Evolutionary conservation across 805 yeast species (phyloP).

Genomic region (Debaryomyces prosopidis): DNA sequence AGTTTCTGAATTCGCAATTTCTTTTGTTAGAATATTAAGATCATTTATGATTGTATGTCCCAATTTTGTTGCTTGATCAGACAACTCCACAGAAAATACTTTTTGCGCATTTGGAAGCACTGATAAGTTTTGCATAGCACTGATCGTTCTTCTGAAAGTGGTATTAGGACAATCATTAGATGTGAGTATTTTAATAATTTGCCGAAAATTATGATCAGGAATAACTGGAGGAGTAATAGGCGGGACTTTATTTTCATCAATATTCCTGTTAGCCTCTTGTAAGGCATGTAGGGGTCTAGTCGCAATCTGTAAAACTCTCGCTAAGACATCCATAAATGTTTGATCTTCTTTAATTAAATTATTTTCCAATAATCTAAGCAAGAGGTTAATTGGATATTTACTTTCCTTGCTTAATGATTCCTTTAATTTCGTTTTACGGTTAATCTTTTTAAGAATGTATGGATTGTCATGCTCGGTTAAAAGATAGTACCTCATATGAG

Average conservation of each 20-base stretch:
- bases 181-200: slow-evolving; percentile 64
- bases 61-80: slow-evolving; percentile 60
- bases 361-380: slow-evolving; percentile 63
- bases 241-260: slow-evolving; percentile 17
- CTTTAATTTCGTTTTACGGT: slow-evolving; percentile 33
- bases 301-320: slow-evolving; percentile 73
- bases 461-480: slow-evolving; percentile 68
- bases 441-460: slow-evolving; percentile 33
- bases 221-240: slow-evolving; percentile 57
- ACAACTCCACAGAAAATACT: slow-evolving; percentile 66
- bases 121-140: slow-evolving; percentile 76
- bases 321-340: slow-evolving; percentile 71
- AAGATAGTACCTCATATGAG: slow-evolving; percentile 70
- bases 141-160: slow-evolving; percentile 80
- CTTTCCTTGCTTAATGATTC: slow-evolving; percentile 37
- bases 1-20: slow-evolving; percentile 37
- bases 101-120: slow-evolving; percentile 59
- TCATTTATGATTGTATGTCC: slow-evolving; percentile 58
- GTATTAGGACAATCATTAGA: slow-evolving; percentile 83
- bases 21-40: slow-evolving; percentile 48
- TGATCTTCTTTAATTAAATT: slow-evolving; percentile 70
- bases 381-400: slow-evolving; percentile 71
- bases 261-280: slow-evolving; percentile 39
- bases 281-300: slow-evolving; percentile 69
- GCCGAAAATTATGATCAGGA: slow-evolving; percentile 60